phyloP scores from a whole-genome alignment of 2,329 filamentous ascomycete species.

The Talaromyces rugulosus region DNA sequence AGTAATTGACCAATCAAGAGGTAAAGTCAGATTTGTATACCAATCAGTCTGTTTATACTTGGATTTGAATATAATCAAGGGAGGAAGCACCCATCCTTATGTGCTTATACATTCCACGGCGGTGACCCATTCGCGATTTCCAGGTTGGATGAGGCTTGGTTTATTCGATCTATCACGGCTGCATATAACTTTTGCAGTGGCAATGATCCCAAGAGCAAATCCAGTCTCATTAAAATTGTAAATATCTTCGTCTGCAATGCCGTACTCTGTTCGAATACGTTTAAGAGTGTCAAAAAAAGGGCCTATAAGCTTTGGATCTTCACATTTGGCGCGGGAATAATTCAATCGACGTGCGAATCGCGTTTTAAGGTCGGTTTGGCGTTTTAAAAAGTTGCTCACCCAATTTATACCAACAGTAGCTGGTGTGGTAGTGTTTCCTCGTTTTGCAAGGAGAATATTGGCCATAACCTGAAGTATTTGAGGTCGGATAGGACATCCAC shows the following conservation, averaged over 20 bases:
- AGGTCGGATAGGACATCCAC: neutral
- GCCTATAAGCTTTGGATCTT: neutral
- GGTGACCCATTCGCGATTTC: too few species aligned
- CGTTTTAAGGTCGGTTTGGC: neutral
- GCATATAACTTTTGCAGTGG: too few species aligned
- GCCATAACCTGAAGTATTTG: neutral
- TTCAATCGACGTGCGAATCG: neutral
- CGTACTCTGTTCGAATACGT: neutral
- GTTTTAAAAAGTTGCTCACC: neutral
- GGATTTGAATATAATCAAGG: conserved; percentile 5
- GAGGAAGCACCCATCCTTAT: too few species aligned
- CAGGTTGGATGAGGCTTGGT: too few species aligned
- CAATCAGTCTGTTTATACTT: neutral
- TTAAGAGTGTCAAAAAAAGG: neutral
- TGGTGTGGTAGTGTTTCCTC: neutral
- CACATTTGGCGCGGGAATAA: neutral
- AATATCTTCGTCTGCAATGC: neutral
- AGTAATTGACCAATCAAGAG: neutral
- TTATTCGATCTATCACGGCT: too few species aligned
- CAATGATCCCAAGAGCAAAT: too few species aligned
- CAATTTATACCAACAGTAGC: neutral
- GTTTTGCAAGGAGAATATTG: conserved; percentile 2
- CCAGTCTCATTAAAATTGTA: too few species aligned
- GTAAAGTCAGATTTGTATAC: neutral
- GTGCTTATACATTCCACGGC: too few species aligned